A percentile compares a stretch with the other conserved stretches of the same genome.
Conservation (phyloP, 495 filamentous ascomycete species). For the Astrocystis sublimbata region DNA sequence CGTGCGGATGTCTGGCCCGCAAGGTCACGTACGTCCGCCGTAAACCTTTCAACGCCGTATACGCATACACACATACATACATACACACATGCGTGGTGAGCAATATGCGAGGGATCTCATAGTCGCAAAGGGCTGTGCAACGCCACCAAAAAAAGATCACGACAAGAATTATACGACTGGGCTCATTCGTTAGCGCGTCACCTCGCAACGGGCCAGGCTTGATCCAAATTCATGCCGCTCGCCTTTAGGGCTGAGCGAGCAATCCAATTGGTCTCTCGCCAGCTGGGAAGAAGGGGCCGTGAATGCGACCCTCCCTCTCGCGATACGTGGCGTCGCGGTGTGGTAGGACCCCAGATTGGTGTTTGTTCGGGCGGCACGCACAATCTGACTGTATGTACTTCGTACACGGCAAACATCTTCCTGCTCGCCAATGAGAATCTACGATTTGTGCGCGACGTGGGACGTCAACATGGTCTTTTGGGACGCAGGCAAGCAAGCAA, state of each 20-base stretch:
- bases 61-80: no score
- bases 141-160: conserved; percentile 2
- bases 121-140: neutral
- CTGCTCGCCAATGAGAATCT: neutral
- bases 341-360: conserved; percentile 11
- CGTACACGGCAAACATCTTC: conserved; percentile 4
- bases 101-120: neutral
- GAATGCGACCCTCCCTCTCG: conserved; percentile 14
- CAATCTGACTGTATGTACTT: conserved; percentile 5
- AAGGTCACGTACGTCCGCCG: no score
- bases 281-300: conserved; percentile 4
- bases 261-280: neutral
- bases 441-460: neutral
- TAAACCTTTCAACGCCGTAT: no score
- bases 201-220: neutral
- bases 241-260: conserved; percentile 10
- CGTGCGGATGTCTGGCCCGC: no score
- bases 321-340: conserved; percentile 16
- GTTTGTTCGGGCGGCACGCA: no score
- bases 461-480: neutral
- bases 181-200: neutral
- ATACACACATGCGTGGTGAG: neutral
- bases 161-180: no score
- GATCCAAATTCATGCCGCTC: neutral
- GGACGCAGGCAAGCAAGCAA: no score